phyloP scores from a whole-genome alignment of 208 protist genomes.

The Balamuthia mandrillaris region DNA sequence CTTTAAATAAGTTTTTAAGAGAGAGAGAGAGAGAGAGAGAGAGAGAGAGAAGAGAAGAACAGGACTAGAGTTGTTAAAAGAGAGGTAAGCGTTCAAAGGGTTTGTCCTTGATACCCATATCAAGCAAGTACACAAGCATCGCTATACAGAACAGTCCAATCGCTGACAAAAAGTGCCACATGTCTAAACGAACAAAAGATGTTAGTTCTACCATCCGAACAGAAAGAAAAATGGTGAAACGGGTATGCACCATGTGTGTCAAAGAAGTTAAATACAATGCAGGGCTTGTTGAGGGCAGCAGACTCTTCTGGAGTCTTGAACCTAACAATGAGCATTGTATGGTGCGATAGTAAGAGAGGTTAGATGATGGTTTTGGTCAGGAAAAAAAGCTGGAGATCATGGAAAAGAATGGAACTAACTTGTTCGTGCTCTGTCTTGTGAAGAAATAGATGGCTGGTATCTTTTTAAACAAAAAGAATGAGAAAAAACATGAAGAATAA shows the following conservation, averaged over 20 bases:
- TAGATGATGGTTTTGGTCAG: no score
- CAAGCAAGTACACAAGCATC: slow-evolving; percentile 4
- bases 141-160: neutral
- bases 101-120: neutral
- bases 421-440: neutral
- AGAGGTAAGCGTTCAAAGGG: neutral
- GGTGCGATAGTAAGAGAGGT: no score
- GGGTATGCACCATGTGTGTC: neutral
- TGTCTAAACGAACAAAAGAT: neutral
- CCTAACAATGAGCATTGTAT: no score
- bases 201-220: no score
- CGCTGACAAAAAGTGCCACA: slow-evolving; percentile 13
- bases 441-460: neutral
- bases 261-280: neutral
- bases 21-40: neutral
- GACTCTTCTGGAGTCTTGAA: neutral
- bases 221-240: neutral
- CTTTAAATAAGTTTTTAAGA: neutral
- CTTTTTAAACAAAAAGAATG: neutral
- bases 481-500: neutral
- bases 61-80: neutral
- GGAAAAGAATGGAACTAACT: no score
- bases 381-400: no score
- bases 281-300: neutral
- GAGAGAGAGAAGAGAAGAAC: neutral